Evolutionary conservation across 176 grass and related monocot species (phyloP).

Genomic region (Miscanthus lutarioriparius): DNA sequence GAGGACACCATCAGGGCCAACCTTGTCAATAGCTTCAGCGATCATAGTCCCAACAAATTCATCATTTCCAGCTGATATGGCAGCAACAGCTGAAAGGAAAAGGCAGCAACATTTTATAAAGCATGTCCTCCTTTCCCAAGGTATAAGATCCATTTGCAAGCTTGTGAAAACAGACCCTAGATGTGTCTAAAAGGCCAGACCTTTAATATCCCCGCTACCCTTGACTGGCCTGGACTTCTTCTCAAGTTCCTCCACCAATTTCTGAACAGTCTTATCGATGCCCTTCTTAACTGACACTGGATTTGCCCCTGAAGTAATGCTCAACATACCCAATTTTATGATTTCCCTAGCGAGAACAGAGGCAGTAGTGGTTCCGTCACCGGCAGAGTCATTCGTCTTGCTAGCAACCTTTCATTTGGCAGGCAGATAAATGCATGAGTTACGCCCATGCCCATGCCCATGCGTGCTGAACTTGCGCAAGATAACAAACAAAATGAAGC

Average conservation of each 20-base stretch:
- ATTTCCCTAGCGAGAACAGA: conserved; percentile 91
- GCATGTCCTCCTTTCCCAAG: not conserved
- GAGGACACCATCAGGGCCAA: conserved; percentile 91
- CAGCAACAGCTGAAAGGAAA: conserved; percentile 62
- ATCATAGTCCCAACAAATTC: conserved; percentile 86
- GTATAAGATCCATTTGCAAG: not conserved
- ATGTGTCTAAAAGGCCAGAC: conserved; percentile 23
- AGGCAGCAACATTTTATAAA: not conserved
- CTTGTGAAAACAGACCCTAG: not conserved
- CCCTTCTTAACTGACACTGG: conserved; percentile 92
- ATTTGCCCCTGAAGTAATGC: conserved; percentile 88
- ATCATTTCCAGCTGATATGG: conserved; percentile 91
- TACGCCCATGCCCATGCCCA: not conserved
- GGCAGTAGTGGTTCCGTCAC: conserved; percentile 89
- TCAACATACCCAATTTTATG: conserved; percentile 75
- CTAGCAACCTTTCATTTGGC: conserved; percentile 71
- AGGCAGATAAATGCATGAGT: not conserved
- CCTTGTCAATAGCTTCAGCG: conserved; percentile 86
- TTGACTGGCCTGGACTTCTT: conserved; percentile 80
- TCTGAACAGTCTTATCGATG: conserved; percentile 85
- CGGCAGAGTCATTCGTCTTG: conserved; percentile 90
- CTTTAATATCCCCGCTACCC: conserved; percentile 80
- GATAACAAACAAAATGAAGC: not conserved
- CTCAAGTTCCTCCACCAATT: conserved; percentile 73
- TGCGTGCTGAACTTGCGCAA: not conserved